Percentiles rank a stretch among this genome's conserved stretches.
These are phyloP conservation scores for Scedosporium aurantiacum DNA, from an alignment of 2,329 filamentous ascomycete species.

Conservation along the genomic window DNA sequence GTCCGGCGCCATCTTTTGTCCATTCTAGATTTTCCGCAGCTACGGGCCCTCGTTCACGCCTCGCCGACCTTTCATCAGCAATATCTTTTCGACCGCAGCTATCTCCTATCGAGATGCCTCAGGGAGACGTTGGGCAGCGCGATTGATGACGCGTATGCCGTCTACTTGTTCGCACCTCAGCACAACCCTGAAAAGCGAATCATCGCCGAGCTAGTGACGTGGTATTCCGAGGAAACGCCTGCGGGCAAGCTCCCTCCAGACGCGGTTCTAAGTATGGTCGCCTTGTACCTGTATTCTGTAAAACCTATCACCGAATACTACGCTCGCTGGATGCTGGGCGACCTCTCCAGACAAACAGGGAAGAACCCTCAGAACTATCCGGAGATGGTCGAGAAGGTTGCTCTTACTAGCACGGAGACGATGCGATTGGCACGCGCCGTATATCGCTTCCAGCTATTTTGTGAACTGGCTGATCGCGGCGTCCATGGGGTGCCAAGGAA, in stretches of 20 bases:
- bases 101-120: not conserved
- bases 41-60: not conserved
- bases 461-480: not conserved
- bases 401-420: not conserved
- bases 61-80: not conserved
- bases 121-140: not conserved
- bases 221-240: too few relatives aligned
- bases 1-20: not conserved
- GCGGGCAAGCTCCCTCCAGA: too few relatives aligned
- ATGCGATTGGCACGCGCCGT: not conserved
- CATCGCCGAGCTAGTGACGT: too few relatives aligned
- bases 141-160: not conserved
- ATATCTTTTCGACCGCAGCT: not conserved
- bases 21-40: not conserved
- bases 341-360: not conserved
- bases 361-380: not conserved
- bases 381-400: not conserved
- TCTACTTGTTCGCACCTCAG: not conserved
- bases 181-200: too few relatives aligned
- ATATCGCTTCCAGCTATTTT: not conserved
- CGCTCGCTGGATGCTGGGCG: not conserved
- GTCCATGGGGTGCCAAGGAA: too few relatives aligned
- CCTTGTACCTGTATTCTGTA: too few relatives aligned
- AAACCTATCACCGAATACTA: not conserved
- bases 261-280: too few relatives aligned